phyloP scores from a whole-genome alignment of 2,329 filamentous ascomycete species.

The Colletotrichum incanum region DNA sequence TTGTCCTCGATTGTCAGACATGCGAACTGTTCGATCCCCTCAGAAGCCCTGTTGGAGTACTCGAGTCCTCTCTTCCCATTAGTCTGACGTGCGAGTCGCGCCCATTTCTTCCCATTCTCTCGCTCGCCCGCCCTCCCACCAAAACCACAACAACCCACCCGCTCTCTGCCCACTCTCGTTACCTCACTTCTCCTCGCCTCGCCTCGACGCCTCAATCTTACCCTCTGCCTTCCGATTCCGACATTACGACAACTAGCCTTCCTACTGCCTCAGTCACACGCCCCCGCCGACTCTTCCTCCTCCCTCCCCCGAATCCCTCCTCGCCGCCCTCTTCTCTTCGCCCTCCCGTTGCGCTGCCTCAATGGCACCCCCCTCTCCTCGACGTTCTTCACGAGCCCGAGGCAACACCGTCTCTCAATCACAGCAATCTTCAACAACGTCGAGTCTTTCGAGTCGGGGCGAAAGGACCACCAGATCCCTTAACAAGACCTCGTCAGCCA shows the following conservation, averaged over 20 bases:
- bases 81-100: constrained; percentile 42
- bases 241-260: constrained; percentile 51
- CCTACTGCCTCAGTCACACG: constrained; percentile 51
- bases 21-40: constrained; percentile 43
- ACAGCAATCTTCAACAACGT: constrained; percentile 84
- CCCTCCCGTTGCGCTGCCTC: constrained; percentile 48
- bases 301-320: constrained; percentile 50
- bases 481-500: constrained; percentile 81
- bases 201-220: constrained; percentile 48
- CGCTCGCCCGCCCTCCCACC: constrained; percentile 36
- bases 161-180: constrained; percentile 39
- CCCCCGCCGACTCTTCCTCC: constrained; percentile 49
- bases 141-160: constrained; percentile 43
- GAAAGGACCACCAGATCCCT: constrained; percentile 82
- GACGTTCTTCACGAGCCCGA: constrained; percentile 93
- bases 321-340: constrained; percentile 25
- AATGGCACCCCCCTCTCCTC: constrained; percentile 79
- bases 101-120: constrained; percentile 40
- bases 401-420: constrained; percentile 81
- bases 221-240: constrained; percentile 47
- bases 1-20: constrained; percentile 41
- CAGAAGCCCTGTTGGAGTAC: constrained; percentile 39
- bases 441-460: constrained; percentile 81
- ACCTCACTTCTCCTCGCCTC: constrained; percentile 44
- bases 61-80: constrained; percentile 42